Conservation (phyloP, 108 stramenopile genomes). For the Parmales sp. region DNA sequence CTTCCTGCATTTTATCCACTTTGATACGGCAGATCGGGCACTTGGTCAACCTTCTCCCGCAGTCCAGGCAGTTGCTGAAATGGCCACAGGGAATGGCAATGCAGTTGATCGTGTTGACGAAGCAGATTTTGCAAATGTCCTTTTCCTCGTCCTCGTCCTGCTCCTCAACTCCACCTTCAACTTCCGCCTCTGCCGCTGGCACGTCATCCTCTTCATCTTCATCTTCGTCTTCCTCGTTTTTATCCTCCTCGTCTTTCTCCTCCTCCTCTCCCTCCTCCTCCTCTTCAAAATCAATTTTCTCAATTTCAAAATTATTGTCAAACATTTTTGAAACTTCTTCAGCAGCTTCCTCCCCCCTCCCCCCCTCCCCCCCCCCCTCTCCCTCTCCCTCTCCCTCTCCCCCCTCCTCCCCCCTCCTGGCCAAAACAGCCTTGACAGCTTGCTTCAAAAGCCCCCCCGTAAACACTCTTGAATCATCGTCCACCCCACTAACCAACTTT, state of each 20-base stretch:
- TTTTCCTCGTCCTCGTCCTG: neutral
- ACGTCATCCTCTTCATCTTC: neutral
- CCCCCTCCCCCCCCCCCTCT: neutral
- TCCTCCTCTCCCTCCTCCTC: neutral
- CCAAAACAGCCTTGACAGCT: neutral
- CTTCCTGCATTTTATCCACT: neutral
- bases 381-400: neutral
- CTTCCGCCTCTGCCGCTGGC: too few relatives aligned
- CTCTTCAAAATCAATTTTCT: neutral
- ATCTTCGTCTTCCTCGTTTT: neutral
- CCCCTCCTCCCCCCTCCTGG: neutral
- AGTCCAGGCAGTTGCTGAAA: neutral
- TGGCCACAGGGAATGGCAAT: neutral
- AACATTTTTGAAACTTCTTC: neutral
- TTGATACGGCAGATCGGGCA: neutral
- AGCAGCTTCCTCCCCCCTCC: neutral
- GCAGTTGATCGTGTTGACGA: neutral
- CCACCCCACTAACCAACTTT: neutral
- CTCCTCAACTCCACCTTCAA: neutral
- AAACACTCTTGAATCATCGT: neutral
- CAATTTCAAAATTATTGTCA: neutral
- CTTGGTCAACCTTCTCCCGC: neutral
- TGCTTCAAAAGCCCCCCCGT: neutral
- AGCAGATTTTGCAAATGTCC: conserved; percentile 4
- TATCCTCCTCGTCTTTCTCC: neutral